These are phyloP conservation scores for Echites panduratus DNA, from an alignment of 257 asterid species.

Conservation along the genomic window DNA sequence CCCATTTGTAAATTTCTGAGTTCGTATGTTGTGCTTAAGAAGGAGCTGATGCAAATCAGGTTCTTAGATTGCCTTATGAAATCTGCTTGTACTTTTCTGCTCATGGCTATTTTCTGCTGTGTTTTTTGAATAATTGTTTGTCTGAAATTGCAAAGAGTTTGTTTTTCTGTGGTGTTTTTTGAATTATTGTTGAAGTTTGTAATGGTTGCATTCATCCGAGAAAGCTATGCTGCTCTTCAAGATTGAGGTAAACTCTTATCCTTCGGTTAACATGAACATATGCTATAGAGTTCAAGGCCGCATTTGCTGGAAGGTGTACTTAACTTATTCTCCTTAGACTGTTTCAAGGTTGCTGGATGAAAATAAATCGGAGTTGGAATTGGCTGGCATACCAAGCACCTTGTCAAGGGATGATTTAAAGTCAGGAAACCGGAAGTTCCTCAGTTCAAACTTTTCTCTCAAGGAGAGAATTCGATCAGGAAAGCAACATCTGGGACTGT, in stretches of 20 bases:
- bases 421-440: conserved; percentile 41
- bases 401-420: conserved; percentile 53
- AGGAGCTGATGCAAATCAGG: not conserved
- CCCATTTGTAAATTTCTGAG: not conserved
- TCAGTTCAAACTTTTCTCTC: conserved; percentile 44
- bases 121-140: too few species aligned
- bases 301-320: conserved; percentile 10
- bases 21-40: not conserved
- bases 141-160: not conserved
- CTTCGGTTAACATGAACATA: conserved; percentile 10
- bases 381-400: conserved; percentile 36
- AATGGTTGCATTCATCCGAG: conserved; percentile 50
- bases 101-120: not conserved
- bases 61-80: not conserved
- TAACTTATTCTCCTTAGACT: conserved; percentile 38
- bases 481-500: conserved; percentile 63
- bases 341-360: conserved; percentile 67
- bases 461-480: conserved; percentile 63
- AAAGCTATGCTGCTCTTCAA: conserved; percentile 70
- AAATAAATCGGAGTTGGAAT: conserved; percentile 31
- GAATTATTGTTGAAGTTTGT: not conserved
- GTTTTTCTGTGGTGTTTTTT: not conserved
- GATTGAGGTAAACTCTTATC: conserved; percentile 56
- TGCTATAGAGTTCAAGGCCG: not conserved
- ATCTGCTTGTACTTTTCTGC: not conserved